phyloP scores from a whole-genome alignment of 2,329 filamentous ascomycete genomes.

The Aspergillus pseudonomiae region DNA sequence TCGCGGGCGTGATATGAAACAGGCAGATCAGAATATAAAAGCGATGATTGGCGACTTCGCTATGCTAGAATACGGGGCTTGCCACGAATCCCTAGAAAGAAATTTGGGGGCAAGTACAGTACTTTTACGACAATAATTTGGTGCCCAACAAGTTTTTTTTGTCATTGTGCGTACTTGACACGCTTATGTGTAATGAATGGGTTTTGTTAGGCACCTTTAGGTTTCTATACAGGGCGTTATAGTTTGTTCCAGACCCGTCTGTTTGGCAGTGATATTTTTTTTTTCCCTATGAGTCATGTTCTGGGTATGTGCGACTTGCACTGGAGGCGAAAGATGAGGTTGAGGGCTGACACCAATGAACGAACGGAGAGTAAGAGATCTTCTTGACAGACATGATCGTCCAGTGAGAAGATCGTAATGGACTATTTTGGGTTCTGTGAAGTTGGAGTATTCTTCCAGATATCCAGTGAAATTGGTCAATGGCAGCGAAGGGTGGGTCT shows the following conservation, averaged over 20 bases:
- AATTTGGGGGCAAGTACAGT: neutral
- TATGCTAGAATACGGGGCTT: neutral
- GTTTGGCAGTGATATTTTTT: neutral
- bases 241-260: neutral
- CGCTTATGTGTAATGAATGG: neutral
- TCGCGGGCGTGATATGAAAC: neutral
- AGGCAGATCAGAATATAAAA: neutral
- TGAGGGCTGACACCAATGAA: neutral
- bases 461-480: neutral
- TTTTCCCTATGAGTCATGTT: neutral
- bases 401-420: neutral
- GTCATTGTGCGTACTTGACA: neutral
- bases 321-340: neutral
- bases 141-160: neutral
- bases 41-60: neutral
- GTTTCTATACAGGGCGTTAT: neutral
- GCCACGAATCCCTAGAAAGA: neutral
- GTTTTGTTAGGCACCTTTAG: neutral
- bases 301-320: neutral
- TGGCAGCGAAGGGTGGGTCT: neutral
- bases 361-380: neutral
- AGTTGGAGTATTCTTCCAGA: conserved; percentile 2
- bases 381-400: neutral
- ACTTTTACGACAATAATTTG: neutral
- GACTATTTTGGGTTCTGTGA: neutral